phyloP scores from a whole-genome alignment of 176 grass and related monocot species.

The Aegilops longissima region DNA sequence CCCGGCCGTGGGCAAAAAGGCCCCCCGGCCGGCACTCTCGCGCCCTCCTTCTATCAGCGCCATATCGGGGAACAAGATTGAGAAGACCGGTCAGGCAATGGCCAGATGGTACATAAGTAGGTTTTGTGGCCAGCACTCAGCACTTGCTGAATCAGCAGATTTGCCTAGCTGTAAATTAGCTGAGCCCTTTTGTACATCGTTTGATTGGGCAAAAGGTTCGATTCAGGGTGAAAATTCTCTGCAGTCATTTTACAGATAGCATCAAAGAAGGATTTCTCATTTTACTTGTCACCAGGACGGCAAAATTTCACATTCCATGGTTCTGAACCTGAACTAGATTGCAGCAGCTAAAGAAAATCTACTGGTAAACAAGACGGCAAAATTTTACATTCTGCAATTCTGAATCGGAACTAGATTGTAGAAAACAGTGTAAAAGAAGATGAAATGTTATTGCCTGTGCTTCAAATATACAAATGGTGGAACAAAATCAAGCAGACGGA shows the following conservation, averaged over 20 bases:
- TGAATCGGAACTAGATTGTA: neutral
- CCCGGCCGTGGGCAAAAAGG: too few relatives aligned
- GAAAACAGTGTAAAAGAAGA: neutral
- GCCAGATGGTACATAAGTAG: neutral
- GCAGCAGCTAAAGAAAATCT: neutral
- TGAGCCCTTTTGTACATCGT: neutral
- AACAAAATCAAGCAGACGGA: neutral
- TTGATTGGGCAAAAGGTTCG: neutral
- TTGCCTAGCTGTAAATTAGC: constrained; percentile 2
- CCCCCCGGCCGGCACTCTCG: too few relatives aligned
- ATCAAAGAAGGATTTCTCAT: neutral
- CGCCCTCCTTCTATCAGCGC: too few relatives aligned
- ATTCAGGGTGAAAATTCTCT: neutral
- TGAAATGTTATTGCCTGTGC: neutral
- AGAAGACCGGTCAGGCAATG: too few relatives aligned
- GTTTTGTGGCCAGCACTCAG: neutral
- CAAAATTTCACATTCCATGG: neutral
- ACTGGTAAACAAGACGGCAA: neutral
- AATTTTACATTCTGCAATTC: neutral
- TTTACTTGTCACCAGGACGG: neutral
- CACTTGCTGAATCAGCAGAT: neutral
- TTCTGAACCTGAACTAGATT: neutral
- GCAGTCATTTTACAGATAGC: neutral
- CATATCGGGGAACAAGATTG: neutral
- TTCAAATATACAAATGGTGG: neutral